Percentiles rank a stretch among this genome's conserved stretches.
phyloP scores from a whole-genome alignment of 2,329 filamentous ascomycete genomes.

The Colletotrichum cordylinicola region DNA sequence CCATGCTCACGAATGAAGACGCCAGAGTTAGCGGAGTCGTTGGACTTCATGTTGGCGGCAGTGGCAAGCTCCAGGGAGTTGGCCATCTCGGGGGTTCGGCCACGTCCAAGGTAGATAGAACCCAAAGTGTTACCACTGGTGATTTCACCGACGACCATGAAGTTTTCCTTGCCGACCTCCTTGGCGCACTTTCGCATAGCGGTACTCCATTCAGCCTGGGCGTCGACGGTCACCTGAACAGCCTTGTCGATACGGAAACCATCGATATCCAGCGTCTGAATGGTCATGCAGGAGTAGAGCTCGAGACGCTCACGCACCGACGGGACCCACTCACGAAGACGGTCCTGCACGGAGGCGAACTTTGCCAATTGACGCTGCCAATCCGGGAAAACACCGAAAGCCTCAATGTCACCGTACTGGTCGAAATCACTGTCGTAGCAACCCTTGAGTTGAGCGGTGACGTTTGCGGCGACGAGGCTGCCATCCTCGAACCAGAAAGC shows the following conservation, averaged over 20 bases:
- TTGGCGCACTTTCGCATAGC: conserved; percentile 63
- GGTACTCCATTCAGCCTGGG: conserved; percentile 62
- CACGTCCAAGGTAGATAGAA: conserved; percentile 66
- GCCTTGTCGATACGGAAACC: conserved; percentile 73
- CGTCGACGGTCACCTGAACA: conserved; percentile 67
- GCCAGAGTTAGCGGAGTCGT: conserved; percentile 12
- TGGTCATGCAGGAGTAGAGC: conserved; percentile 68
- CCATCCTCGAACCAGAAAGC: conserved; percentile 67
- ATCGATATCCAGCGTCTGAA: conserved; percentile 68
- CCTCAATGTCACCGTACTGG: conserved; percentile 67
- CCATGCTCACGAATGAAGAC: conserved; percentile 62
- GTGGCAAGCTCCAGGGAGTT: conserved; percentile 19
- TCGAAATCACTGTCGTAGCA: conserved; percentile 71
- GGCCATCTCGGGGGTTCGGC: conserved; percentile 47
- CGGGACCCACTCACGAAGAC: conserved; percentile 67
- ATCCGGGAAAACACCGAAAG: conserved; percentile 67
- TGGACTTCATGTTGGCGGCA: conserved; percentile 21
- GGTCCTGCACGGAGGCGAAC: conserved; percentile 72
- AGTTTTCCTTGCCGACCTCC: conserved; percentile 65
- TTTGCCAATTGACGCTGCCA: conserved; percentile 70
- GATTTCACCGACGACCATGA: conserved; percentile 69
- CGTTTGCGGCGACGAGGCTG: conserved; percentile 49
- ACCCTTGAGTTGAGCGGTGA: conserved; percentile 52
- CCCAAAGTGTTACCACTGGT: conserved; percentile 66
- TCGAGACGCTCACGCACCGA: conserved; percentile 62